Evolutionary conservation across 192 early-diverging fungal genomes (phyloP), one percentile per base, ranked within the genome.

Genomic region (Coemansia sp.): DNA sequence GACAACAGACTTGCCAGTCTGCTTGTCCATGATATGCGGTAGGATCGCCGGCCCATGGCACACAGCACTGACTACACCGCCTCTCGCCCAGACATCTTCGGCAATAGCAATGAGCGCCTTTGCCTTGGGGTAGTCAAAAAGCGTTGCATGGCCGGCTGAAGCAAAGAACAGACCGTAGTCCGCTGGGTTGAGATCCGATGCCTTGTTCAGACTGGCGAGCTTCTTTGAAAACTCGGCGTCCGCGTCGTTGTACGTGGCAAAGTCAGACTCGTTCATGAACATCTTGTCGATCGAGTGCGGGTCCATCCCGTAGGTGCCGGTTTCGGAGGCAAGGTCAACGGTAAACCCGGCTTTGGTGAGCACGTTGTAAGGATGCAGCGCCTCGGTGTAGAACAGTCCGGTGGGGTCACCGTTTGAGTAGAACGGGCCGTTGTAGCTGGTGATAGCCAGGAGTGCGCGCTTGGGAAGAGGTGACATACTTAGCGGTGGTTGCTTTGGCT

Each of bases 1-100:
- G 23, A 89, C 66, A 38, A 92, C 61, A 7, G 78, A 76, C 21
- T 77, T 79, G 4, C 88, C 89, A 9, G 71, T 80, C 5, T 37
- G 21, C n/a, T 19, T n/a, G 23, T 88, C 83, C 57, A 71, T 87
- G 34, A 89, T 73, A 18, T 80, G 61, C 0, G 82, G 84, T 57
- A 91, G 65, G 13, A 82, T 87, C 30, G 88, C 88, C 2, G 86
- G 83, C 3, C 88, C 90, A 49, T 85, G 80, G 48, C 78, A 83
- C 5, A 83, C 82, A 4, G 82, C 80, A 7, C 78, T 59, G 9
- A 83, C 82, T 3, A 83, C 53, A 23, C 82, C 82, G 39, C 82
- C 82, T 3, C 74, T 81, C 7, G 45, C 65, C 71, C 77, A 83
- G 13, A 83, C 62, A n/a, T 68, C 69, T 55, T 82, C 78, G 4